Evolutionary conservation across 176 grass and related monocot genomes (phyloP).

Genomic region (Themeda triandra): DNA sequence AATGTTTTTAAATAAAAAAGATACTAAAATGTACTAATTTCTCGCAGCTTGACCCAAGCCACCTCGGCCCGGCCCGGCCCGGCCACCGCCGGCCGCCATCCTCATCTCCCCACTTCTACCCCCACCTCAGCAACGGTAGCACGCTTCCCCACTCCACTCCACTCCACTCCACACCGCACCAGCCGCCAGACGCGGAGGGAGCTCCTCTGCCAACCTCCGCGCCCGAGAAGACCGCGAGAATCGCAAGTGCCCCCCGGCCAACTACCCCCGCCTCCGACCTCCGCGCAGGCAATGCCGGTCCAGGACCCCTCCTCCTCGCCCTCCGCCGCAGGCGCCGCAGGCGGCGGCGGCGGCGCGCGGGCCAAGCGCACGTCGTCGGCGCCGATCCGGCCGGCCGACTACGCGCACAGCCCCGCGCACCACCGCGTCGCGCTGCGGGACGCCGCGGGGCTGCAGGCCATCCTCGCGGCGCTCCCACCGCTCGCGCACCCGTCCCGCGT

Average conservation of each 20-base stretch:
- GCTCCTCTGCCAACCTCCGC: not conserved
- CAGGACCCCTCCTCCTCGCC: conserved; percentile 30
- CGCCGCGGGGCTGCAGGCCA: conserved; percentile 34
- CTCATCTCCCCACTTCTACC: conserved; percentile 9
- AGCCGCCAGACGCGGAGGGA: not conserved
- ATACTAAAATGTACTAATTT: not conserved
- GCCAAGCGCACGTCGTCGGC: conserved; percentile 51
- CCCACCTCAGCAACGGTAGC: conserved; percentile 12
- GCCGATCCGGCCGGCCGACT: conserved; percentile 51
- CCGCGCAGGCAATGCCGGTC: conserved; percentile 41
- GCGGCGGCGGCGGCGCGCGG: conserved; percentile 1
- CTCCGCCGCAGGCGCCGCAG: not conserved
- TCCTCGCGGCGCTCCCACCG: conserved; percentile 55
- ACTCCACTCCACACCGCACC: not conserved
- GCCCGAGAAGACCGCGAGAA: conserved; percentile 37
- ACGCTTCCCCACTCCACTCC: not conserved
- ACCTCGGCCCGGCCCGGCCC: not conserved
- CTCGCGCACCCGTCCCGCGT: conserved; percentile 72
- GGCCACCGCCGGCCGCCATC: not conserved
- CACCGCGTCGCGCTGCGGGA: conserved; percentile 62
- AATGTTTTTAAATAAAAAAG: too few relatives aligned
- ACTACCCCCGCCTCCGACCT: not conserved
- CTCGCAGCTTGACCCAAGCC: not conserved
- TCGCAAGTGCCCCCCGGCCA: conserved; percentile 5
- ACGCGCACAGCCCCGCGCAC: conserved; percentile 74